phyloP scores from a whole-genome alignment of 2,329 filamentous ascomycete genomes.

The Diaporthe eres region DNA sequence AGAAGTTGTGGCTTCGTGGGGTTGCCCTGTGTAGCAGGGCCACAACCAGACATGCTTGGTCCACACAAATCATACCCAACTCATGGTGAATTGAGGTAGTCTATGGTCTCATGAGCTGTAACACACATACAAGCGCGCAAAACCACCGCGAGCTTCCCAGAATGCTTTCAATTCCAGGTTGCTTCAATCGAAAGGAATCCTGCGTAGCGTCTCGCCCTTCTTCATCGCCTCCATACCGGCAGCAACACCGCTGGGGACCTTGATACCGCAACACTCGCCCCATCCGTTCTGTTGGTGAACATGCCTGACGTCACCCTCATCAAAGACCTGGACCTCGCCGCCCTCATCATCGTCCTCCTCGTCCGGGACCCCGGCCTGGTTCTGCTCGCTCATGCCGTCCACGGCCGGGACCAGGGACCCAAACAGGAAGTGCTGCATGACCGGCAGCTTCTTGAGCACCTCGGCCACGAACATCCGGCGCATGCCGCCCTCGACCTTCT shows the following conservation, averaged over 20 bases:
- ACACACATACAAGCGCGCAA: background rate
- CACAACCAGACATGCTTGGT: background rate
- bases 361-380: constrained; percentile 60
- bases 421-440: constrained; percentile 99
- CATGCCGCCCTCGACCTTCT: constrained; percentile 95
- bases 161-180: background rate
- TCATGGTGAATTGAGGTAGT: background rate
- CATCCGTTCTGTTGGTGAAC: constrained; percentile 81
- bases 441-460: constrained; percentile 91
- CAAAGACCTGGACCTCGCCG: constrained; percentile 73
- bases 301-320: constrained; percentile 76
- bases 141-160: background rate
- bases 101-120: background rate
- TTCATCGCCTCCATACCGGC: constrained; percentile 92
- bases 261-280: constrained; percentile 98
- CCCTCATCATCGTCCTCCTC: constrained; percentile 65
- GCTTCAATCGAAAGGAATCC: constrained; percentile 84
- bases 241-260: constrained; percentile 93
- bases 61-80: background rate
- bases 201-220: constrained; percentile 73
- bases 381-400: constrained; percentile 82
- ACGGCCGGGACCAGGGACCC: constrained; percentile 85
- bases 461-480: constrained; percentile 96
- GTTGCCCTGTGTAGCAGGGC: too few species aligned
- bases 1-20: background rate